phyloP scores from a whole-genome alignment of 2,329 filamentous ascomycete species.

The Geosmithia flava region DNA sequence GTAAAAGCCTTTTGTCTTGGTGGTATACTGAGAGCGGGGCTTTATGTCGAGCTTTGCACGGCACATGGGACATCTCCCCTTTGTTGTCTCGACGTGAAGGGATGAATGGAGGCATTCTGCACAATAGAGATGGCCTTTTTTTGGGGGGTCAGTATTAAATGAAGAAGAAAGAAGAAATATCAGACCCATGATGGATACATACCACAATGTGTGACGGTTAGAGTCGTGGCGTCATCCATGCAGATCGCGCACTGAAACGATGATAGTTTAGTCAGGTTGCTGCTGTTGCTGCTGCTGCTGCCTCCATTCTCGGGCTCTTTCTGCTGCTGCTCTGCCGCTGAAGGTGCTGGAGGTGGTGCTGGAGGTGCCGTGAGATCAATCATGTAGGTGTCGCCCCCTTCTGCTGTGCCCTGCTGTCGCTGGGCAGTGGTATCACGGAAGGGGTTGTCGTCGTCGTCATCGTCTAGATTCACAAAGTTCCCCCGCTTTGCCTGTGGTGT shows the following conservation, averaged over 20 bases:
- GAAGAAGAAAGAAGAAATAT: too few species aligned
- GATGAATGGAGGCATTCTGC: conserved; percentile 49
- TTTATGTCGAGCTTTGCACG: conserved; percentile 43
- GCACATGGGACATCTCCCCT: conserved; percentile 51
- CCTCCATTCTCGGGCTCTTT: background rate
- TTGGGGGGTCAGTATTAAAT: background rate
- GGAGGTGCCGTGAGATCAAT: conserved; percentile 6
- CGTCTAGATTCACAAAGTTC: background rate
- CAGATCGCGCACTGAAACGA: conserved; percentile 55
- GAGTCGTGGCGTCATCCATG: conserved; percentile 45
- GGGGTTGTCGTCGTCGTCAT: conserved; percentile 2
- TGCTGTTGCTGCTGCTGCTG: conserved; percentile 15
- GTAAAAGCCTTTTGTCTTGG: conserved; percentile 40
- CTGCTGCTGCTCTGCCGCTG: conserved; percentile 20
- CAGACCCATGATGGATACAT: too few species aligned
- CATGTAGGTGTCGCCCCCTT: background rate
- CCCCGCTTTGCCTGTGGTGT: background rate
- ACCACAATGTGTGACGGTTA: conserved; percentile 58
- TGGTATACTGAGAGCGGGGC: conserved; percentile 23
- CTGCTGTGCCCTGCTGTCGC: background rate
- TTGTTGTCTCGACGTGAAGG: conserved; percentile 41
- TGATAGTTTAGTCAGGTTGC: conserved; percentile 38
- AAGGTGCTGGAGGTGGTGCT: background rate
- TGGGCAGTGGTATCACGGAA: background rate
- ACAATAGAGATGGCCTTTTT: conserved; percentile 51